These are phyloP conservation scores for Penicillium robsamsonii DNA, from an alignment of 495 filamentous ascomycete species.

Conservation along the genomic window DNA sequence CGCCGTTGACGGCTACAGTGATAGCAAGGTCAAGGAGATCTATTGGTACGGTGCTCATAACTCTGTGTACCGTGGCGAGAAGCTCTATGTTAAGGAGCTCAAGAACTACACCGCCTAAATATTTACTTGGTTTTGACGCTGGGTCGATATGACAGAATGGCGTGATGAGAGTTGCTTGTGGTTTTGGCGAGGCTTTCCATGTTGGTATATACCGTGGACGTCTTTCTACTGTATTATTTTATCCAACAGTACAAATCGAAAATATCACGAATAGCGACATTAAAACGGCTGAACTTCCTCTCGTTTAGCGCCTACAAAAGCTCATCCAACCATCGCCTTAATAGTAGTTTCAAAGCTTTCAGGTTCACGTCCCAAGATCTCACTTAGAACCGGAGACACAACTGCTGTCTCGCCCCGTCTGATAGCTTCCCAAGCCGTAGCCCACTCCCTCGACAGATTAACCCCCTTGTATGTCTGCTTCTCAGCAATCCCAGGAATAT, in stretches of 20 bases:
- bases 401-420: constrained; percentile 39
- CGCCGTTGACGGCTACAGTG: constrained; percentile 27
- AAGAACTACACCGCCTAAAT: constrained; percentile 15
- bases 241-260: background rate
- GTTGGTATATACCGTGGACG: no score
- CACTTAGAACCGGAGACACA: constrained; percentile 29
- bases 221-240: background rate
- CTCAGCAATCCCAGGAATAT: constrained; percentile 32
- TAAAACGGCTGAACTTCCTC: background rate
- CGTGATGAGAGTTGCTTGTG: background rate
- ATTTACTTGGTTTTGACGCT: background rate
- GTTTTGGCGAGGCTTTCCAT: background rate
- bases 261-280: background rate
- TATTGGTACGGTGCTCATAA: constrained; percentile 32
- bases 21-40: constrained; percentile 22
- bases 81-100: constrained; percentile 35
- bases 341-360: constrained; percentile 34
- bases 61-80: constrained; percentile 17
- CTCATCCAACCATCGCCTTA: constrained; percentile 14
- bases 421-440: constrained; percentile 47
- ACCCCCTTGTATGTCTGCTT: constrained; percentile 29
- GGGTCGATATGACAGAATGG: background rate
- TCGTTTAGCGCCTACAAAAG: no score
- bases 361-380: constrained; percentile 41
- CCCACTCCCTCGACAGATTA: constrained; percentile 32